Evolutionary conservation across 257 asterid genomes (phyloP), one percentile per base, ranked within the genome.

Genomic region (Perilla frutescens): DNA sequence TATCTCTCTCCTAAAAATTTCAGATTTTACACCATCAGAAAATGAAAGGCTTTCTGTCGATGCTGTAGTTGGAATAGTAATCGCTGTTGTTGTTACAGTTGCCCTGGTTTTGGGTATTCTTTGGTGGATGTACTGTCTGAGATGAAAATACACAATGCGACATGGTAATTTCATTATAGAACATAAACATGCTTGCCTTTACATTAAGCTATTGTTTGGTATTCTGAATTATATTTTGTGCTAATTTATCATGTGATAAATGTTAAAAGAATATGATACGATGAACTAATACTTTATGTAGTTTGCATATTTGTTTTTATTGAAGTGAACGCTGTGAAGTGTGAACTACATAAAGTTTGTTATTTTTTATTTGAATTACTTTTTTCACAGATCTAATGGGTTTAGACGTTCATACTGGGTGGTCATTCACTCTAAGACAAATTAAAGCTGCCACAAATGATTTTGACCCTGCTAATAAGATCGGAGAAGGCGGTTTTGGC

Each of bases 401-500:
- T 64, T 63, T 83, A 10, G 90, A 83, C 60, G 76, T 82, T 36
- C 77, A 74, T 32, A 82, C 26, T 20, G 26, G 26, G 26, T 83
- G 86, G 3, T 63, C 80, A 40, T 85, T 81, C 56, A 73, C 86
- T 9, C 74, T 81, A 20, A 69, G 82, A 37, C 87, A 85, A 78
- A 70, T 85, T 7, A 85, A 67, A 79, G 83, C 83, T 53, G 87
- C 87, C 41, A 85, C 90, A 4, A 72, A 85, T 66, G 83, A 20
- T 20, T 85, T 85, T 73, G 88, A 85, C 62, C 84, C 79, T 3
- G 80, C 81, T 57, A 81, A 80, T 74, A 85, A 83, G 76, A 83
- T 85, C 51, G 90, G 90, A 76, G 90, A 85, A 81, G 90, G 90
- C 59, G 90, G 90, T 62, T 85, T 85, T 68, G 90, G 90, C 49